phyloP scores from a whole-genome alignment of 495 filamentous ascomycete genomes.

The Xylaria acuta region DNA sequence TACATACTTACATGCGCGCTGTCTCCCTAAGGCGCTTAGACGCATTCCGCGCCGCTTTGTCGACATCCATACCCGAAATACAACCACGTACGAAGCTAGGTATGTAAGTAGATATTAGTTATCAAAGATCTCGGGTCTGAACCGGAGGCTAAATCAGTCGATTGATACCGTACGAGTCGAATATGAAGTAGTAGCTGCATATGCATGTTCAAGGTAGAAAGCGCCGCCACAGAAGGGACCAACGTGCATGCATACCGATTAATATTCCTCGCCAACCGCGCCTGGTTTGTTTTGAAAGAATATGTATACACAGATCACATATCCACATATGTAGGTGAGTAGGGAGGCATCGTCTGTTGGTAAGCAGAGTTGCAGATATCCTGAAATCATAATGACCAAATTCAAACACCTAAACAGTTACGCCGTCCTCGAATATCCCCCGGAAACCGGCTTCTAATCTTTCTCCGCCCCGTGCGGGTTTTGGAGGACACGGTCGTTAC shows the following conservation, averaged over 20 bases:
- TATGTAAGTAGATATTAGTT: background rate
- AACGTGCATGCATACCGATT: background rate
- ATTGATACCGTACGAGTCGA: background rate
- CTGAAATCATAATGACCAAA: slow-evolving; percentile 1
- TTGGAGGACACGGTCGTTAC: background rate
- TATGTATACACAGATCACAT: background rate
- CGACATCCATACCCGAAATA: background rate
- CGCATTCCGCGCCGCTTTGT: background rate
- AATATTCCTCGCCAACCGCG: slow-evolving; percentile 14
- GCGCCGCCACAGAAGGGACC: background rate
- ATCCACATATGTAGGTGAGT: background rate
- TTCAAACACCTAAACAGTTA: background rate
- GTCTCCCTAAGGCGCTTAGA: background rate
- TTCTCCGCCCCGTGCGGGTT: background rate
- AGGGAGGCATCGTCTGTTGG: background rate
- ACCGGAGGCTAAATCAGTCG: background rate
- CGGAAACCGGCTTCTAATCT: background rate
- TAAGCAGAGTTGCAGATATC: background rate
- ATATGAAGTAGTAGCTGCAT: background rate
- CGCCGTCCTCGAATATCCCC: background rate
- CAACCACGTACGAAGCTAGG: background rate
- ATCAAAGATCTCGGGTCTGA: background rate
- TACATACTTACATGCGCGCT: background rate
- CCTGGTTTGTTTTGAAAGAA: background rate
- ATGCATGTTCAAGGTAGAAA: no score